Conservation (phyloP, 768 basidiomycete genomes). For the Paxillus involutus region DNA sequence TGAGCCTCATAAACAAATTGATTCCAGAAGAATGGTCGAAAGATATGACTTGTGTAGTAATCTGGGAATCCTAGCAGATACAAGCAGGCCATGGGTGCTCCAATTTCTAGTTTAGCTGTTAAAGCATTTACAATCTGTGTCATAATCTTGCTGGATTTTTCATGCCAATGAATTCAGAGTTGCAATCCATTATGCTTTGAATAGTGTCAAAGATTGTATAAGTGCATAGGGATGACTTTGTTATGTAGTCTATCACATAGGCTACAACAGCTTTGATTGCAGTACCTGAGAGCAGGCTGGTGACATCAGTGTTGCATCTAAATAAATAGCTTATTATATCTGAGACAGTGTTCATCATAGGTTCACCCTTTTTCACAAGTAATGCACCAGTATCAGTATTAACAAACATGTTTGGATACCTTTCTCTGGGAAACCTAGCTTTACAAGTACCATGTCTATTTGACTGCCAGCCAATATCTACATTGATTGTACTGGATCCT, state of each 20-base stretch:
- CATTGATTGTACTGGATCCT: too few relatives aligned
- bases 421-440: background rate
- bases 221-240: background rate
- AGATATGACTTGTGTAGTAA: background rate
- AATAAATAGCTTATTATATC: background rate
- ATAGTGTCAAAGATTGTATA: background rate
- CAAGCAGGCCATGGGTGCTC: background rate
- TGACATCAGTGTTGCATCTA: background rate
- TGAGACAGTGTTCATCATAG: background rate
- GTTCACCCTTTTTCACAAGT: background rate
- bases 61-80: background rate
- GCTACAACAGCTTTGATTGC: background rate
- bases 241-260: background rate
- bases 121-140: background rate
- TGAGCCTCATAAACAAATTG: background rate
- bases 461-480: too few relatives aligned
- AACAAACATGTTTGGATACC: background rate
- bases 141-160: background rate
- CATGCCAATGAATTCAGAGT: background rate
- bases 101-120: background rate
- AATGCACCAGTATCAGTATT: background rate
- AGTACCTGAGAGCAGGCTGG: background rate
- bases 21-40: background rate
- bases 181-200: background rate
- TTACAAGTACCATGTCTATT: too few relatives aligned